Evolutionary conservation across 495 filamentous ascomycete genomes (phyloP), one percentile per base, ranked within the genome.

Genomic region (Aspergillus avenaceus): DNA sequence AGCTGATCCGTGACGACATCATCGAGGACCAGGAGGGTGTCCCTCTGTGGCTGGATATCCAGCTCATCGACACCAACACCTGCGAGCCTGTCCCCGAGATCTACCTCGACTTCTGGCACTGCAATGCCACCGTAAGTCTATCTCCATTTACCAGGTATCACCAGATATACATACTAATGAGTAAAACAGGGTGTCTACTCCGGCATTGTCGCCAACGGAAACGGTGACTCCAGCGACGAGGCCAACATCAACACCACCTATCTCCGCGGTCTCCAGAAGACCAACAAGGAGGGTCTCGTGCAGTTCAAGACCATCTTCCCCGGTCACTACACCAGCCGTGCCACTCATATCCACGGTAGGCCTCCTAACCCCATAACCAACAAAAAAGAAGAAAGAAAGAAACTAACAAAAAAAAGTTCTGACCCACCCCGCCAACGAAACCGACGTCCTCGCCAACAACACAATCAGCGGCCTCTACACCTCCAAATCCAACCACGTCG

Each of bases 21-120:
- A 61, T 68, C n/a, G 82, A 85, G 45, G 63, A 59, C 22, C 70
- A 85, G 56, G 47, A 55, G 9, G 84, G 84, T 50, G 72, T 86
- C 14, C 60, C 72, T 9, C 66, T 84, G 14, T 73, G 75, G 45
- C 66, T 85, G 34, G 84, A 86, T 51, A 69, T 84, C 55, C 80
- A 84, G 53, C 59, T 86, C 25, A 69, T 84, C 49, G 78, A 84
- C 65, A 70, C 75, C 49, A 74, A 74, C 40, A 81, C 74, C 46
- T 86, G 80, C 62, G 62, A 78, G 21, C 72, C 79, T 0, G 62
- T 84, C 28, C 71, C 75, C 0, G 61, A 74, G 43, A 63, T 78
- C 25, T 86, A 78, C 53, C 63, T 84, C 31, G 84, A 87, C 56
- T 63, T 83, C 38, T 85, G 83, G 81, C 76, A 78, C 59, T 74